Conservation (phyloP, 768 basidiomycete genomes). For the Naganishia antarctica region DNA sequence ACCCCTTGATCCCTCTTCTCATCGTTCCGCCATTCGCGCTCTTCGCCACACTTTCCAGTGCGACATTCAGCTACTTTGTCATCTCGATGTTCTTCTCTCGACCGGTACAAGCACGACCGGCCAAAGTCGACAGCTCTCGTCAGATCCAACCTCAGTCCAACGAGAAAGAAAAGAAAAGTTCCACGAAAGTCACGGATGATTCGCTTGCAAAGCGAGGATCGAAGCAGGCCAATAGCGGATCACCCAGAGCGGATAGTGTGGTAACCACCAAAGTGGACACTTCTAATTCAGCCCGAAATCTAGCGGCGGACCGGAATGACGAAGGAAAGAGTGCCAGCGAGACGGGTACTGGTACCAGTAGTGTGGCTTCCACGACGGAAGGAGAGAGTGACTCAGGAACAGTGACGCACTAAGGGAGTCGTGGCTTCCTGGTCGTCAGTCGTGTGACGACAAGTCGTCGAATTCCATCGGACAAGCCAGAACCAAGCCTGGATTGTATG, state of each 20-base stretch:
- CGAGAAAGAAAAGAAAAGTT: too few species aligned
- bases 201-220: too few species aligned
- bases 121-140: too few species aligned
- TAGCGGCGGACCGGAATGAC: conserved; percentile 40
- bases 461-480: too few species aligned
- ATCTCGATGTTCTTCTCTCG: conserved; percentile 33
- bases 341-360: background rate
- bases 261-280: background rate
- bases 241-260: too few species aligned
- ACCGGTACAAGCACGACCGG: background rate
- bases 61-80: conserved; percentile 39
- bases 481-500: too few species aligned
- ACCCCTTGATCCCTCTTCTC: conserved; percentile 44
- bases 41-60: conserved; percentile 40
- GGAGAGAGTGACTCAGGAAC: conserved; percentile 10
- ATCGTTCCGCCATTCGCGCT: conserved; percentile 45
- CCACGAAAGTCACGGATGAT: too few species aligned
- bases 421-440: too few species aligned
- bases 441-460: too few species aligned
- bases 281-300: background rate
- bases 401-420: conserved; percentile 3
- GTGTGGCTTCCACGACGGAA: conserved; percentile 3
- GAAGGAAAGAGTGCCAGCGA: conserved; percentile 53
- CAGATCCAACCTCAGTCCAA: too few species aligned
- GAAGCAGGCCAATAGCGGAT: too few species aligned